A percentile compares a stretch with the other conserved stretches of the same genome.
These are phyloP conservation scores for Pyrenochaeta sp. DNA, from an alignment of 2,329 filamentous ascomycete species.

Conservation along the genomic window DNA sequence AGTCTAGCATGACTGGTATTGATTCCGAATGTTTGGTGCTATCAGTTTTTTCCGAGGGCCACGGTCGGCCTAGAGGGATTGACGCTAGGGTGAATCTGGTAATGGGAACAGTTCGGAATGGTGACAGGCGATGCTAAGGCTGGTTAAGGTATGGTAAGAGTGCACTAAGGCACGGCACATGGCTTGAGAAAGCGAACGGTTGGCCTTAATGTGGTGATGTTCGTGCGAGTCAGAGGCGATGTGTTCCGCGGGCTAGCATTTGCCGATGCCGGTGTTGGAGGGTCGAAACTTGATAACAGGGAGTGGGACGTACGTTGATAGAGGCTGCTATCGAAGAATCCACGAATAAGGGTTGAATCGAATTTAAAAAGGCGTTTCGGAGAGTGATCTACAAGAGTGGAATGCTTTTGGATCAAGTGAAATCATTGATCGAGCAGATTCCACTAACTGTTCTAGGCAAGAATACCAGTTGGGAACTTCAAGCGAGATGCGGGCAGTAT, in stretches of 20 bases:
- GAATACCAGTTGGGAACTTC: slow-evolving; percentile 16
- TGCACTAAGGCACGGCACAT: slow-evolving; percentile 11
- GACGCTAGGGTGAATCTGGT: slow-evolving; percentile 14
- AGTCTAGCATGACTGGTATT: slow-evolving; percentile 5
- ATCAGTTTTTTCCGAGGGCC: slow-evolving; percentile 5
- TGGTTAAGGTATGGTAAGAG: slow-evolving; percentile 15
- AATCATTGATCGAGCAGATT: too few relatives aligned
- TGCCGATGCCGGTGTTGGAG: slow-evolving; percentile 1
- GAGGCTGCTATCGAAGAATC: not conserved
- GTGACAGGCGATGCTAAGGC: slow-evolving; percentile 13
- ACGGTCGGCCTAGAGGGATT: slow-evolving; percentile 5
- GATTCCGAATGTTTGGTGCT: slow-evolving; percentile 6
- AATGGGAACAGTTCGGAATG: slow-evolving; percentile 29
- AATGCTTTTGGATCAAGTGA: too few relatives aligned
- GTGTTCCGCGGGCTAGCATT: slow-evolving; percentile 18
- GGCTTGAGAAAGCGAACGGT: slow-evolving; percentile 18
- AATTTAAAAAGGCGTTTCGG: too few relatives aligned
- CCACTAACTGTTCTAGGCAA: slow-evolving; percentile 13
- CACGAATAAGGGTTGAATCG: not conserved
- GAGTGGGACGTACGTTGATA: too few relatives aligned
- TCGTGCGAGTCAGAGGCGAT: slow-evolving; percentile 13
- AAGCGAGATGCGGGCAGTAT: slow-evolving; percentile 11
- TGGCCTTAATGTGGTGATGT: slow-evolving; percentile 7
- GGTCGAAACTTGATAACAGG: too few relatives aligned
- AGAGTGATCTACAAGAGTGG: too few relatives aligned